Base-by-base conservation (phyloP, 2,329 filamentous ascomycete species). In the Cladophialophora psammophila region DNA sequence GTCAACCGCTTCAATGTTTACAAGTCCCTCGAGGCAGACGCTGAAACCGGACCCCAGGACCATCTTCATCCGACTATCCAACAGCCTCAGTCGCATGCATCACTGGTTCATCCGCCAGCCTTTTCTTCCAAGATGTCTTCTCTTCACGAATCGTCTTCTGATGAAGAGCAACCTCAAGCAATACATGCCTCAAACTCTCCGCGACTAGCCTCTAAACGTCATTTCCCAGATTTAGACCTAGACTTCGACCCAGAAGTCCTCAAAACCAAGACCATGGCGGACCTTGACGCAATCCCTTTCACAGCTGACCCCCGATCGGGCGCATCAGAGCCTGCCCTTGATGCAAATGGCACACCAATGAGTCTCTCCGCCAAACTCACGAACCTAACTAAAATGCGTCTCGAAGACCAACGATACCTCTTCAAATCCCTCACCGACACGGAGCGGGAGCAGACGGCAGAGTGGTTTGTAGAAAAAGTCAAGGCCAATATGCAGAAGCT, bases 381-480 rank as follows among this genome's bases (percentile, higher is more conserved):
- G 31, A 74, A 82, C 26, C 72, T 80, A 34, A 74, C 69, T 4
- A 74, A 80, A 13, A 73, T 77, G 26, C 75, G 76, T 0, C 59
- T 76, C 32, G 77, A 82, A 3, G 84, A 87, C 67, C 74, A 75
- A 3, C 71, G 76, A 0, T 87, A 61, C 18, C 62, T 88, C 74
- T 83, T 90, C 69, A 76, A 78, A 1, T 81, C 80, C 9, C 78
- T 89, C 48, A 76, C 79, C 0, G 80, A 88, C 15, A 75, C 80
- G 3, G 82, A 88, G 68, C 89, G 87, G 85, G 87, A 89, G 76
- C 82, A 87, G 54, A 85, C 86, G 26, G 87, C 87, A 2, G 85
- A 88, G 65, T 86, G 87, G 81, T 83, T 90, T 54, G 79, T 89
- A 1, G 82, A 84, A 1, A 80, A 82, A 58, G 88, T 89, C 72